phyloP scores from a whole-genome alignment of 2,329 filamentous ascomycete species.

The Paecilomyces sp. region DNA sequence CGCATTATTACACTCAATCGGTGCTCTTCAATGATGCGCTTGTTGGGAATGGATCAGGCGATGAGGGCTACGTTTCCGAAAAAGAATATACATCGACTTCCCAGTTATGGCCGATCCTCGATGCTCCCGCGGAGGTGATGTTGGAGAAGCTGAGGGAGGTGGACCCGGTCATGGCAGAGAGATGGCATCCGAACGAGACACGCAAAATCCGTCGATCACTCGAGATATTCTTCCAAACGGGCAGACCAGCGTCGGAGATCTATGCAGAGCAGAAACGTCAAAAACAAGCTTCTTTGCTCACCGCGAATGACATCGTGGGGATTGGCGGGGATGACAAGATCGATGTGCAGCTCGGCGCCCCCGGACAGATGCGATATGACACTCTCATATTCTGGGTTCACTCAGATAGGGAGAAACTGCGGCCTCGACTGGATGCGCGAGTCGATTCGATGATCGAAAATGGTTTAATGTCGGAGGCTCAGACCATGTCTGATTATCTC shows the following conservation, averaged over 20 bases:
- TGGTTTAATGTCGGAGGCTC: constrained; percentile 58
- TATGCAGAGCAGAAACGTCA: constrained; percentile 66
- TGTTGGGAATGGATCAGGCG: constrained; percentile 33
- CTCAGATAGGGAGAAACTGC: constrained; percentile 60
- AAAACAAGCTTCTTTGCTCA: constrained; percentile 9
- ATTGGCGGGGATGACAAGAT: constrained; percentile 8
- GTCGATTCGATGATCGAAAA: constrained; percentile 75
- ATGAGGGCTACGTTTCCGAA: constrained; percentile 8
- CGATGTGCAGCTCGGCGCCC: constrained; percentile 1
- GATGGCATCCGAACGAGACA: constrained; percentile 90
- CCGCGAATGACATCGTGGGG: constrained; percentile 10
- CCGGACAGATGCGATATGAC: constrained; percentile 41
- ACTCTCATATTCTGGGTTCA: constrained; percentile 84
- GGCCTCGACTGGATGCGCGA: constrained; percentile 63
- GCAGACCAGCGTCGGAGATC: constrained; percentile 72
- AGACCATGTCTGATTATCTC: constrained; percentile 45
- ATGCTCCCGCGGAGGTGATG: constrained; percentile 64
- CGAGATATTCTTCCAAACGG: constrained; percentile 81
- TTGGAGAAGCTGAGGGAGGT: constrained; percentile 67
- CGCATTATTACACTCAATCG: constrained; percentile 89
- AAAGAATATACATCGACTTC: constrained; percentile 18
- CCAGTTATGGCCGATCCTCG: constrained; percentile 61
- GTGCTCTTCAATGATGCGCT: constrained; percentile 73
- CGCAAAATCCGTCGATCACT: constrained; percentile 86
- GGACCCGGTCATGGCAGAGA: constrained; percentile 79